A percentile compares a stretch with the other conserved stretches of the same genome.
Evolutionary conservation across 106 monocot genomes (phyloP).

Genomic region (Allium cepa): DNA sequence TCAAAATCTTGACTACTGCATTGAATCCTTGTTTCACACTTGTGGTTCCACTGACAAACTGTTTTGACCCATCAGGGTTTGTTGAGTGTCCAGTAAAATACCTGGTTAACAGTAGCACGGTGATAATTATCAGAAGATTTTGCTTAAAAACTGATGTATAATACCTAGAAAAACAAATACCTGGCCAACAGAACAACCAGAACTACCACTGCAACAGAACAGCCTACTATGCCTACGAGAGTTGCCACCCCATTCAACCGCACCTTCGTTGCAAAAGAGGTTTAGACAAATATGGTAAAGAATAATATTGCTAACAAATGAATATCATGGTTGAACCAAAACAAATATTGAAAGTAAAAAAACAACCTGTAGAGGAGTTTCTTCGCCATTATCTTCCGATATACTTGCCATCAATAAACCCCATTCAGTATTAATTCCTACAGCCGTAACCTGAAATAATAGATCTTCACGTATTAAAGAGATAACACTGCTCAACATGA

Average conservation of each 20-base stretch:
- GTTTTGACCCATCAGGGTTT: conserved; percentile 51
- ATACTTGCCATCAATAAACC: conserved; percentile 94
- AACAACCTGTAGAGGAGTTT: conserved; percentile 93
- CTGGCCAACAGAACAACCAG: conserved; percentile 67
- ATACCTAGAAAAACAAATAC: conserved; percentile 18
- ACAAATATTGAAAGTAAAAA: conserved; percentile 1
- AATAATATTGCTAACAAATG: too few species aligned
- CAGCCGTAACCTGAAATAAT: conserved; percentile 69
- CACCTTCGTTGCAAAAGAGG: conserved; percentile 29
- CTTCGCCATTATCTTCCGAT: conserved; percentile 93
- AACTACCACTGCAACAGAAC: conserved; percentile 67
- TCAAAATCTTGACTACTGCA: conserved; percentile 56
- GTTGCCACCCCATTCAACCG: conserved; percentile 98
- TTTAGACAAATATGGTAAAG: too few species aligned
- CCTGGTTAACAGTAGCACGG: conserved; percentile 17
- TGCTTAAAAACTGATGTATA: not conserved
- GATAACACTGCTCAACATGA: not conserved
- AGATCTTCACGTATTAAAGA: not conserved
- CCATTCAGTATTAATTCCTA: conserved; percentile 98
- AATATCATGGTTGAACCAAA: not conserved
- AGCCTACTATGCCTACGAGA: conserved; percentile 80
- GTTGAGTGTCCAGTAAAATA: conserved; percentile 53
- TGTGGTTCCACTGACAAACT: conserved; percentile 49
- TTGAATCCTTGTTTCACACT: conserved; percentile 33
- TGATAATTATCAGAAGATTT: not conserved